These are phyloP conservation scores for Globisporangium barbulae DNA, from an alignment of 352 stramenopile genomes.

Conservation along the genomic window DNA sequence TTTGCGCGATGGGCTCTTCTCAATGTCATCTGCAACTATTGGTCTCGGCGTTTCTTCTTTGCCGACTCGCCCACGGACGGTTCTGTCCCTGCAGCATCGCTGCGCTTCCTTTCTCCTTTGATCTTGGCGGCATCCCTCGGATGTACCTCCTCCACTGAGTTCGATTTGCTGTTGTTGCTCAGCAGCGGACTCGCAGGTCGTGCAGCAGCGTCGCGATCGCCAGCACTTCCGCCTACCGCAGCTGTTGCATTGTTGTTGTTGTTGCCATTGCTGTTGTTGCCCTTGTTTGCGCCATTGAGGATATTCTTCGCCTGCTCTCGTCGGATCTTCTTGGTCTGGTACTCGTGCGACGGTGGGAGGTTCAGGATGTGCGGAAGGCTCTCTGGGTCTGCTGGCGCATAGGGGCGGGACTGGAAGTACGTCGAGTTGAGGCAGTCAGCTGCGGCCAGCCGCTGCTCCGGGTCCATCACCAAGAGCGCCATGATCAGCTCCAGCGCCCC, in stretches of 20 bases:
- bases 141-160: slow-evolving; percentile 8
- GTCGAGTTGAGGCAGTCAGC: slow-evolving; percentile 89
- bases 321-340: slow-evolving; percentile 89
- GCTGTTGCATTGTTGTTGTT: slow-evolving; percentile 32
- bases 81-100: slow-evolving; percentile 13
- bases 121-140: slow-evolving; percentile 23
- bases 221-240: slow-evolving; percentile 4
- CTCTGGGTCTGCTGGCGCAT: slow-evolving; percentile 55
- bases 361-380: slow-evolving; percentile 68
- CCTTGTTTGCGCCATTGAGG: slow-evolving; percentile 30
- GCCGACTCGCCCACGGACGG: slow-evolving; percentile 20
- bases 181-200: slow-evolving; percentile 6
- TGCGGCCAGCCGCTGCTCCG: slow-evolving; percentile 91
- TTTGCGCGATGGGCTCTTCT: too few relatives aligned
- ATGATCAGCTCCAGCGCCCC: slow-evolving; percentile 91
- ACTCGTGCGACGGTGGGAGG: slow-evolving; percentile 80
- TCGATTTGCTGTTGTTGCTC: slow-evolving; percentile 4
- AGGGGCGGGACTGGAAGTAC: slow-evolving; percentile 91
- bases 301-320: slow-evolving; percentile 78
- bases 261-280: slow-evolving; percentile 24
- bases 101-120: slow-evolving; percentile 32
- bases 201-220: not conserved
- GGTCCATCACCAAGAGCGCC: slow-evolving; percentile 94
- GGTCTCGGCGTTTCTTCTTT: slow-evolving; percentile 61
- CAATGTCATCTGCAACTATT: slow-evolving; percentile 19